A percentile compares a stretch with the other conserved stretches of the same genome.
Evolutionary conservation across 192 early-diverging fungal genomes (phyloP).

Genomic region (Coemansia sp.): DNA sequence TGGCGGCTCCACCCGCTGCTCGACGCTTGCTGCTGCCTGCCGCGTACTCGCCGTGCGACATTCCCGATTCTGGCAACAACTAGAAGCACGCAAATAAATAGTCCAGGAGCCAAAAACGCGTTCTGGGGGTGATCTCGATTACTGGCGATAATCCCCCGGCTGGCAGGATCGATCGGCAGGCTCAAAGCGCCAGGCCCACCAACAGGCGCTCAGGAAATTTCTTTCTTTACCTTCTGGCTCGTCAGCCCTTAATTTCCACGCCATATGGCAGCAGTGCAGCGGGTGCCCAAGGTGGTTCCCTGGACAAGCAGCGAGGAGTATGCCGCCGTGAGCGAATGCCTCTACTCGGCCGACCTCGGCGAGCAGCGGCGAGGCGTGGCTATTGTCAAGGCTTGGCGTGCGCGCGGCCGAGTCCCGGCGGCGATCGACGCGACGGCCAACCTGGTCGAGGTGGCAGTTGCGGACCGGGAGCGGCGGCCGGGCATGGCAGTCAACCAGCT

Average conservation of each 20-base stretch:
- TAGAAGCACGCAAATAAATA: neutral
- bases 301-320: slow-evolving; percentile 50
- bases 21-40: too few relatives aligned
- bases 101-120: too few relatives aligned
- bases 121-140: too few relatives aligned
- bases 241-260: neutral
- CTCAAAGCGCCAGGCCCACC: too few relatives aligned
- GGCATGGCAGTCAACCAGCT: slow-evolving; percentile 17
- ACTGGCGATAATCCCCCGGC: too few relatives aligned
- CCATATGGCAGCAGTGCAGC: too few relatives aligned
- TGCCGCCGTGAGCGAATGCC: slow-evolving; percentile 13
- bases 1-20: neutral
- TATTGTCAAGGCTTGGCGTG: slow-evolving; percentile 46
- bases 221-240: neutral
- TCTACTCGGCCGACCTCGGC: slow-evolving; percentile 29
- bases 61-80: neutral
- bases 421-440: slow-evolving; percentile 45
- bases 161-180: too few relatives aligned
- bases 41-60: slow-evolving; percentile 5
- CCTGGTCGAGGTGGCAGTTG: slow-evolving; percentile 28
- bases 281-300: slow-evolving; percentile 34
- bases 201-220: too few relatives aligned
- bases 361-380: slow-evolving; percentile 34
- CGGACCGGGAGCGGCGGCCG: slow-evolving; percentile 16
- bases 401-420: slow-evolving; percentile 27